Evolutionary conservation across 768 basidiomycete genomes (phyloP), one percentile per base, ranked within the genome.

Genomic region (Panaeolus cyanescens): DNA sequence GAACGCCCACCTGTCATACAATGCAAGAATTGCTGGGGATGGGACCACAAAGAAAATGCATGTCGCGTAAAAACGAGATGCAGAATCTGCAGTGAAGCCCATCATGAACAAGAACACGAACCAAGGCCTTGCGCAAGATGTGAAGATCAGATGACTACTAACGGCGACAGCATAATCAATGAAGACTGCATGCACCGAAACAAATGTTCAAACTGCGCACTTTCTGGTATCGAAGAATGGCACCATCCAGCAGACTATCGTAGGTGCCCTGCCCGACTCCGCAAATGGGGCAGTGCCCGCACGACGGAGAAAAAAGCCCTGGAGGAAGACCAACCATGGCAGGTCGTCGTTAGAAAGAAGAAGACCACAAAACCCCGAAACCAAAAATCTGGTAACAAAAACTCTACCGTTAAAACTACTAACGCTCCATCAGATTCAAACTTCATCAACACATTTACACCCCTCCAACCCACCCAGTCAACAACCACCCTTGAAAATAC

Each of bases 21-120:
- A 34, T 64, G 65, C 60, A 59, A 32, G n/a, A 66, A 66, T 25
- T 66, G 62, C 59, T 66, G 65, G 65, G 36, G 56, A 9, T 59
- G 37, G 6, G 58, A 59, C 53, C 65, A 66, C 54, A 50, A 25
- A 20, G n/a, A n/a, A n/a, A n/a, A n/a, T n/a, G n/a, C n/a, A n/a
- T n/a, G n/a, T n/a, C n/a, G n/a, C n/a, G n/a, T n/a, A n/a, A n/a
- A n/a, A n/a, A n/a, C n/a, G n/a, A n/a, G n/a, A n/a, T n/a, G n/a
- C n/a, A n/a, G n/a, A n/a, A n/a, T n/a, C n/a, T n/a, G n/a, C n/a
- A n/a, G n/a, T n/a, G n/a, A n/a, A n/a, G n/a, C n/a, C n/a, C n/a
- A n/a, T n/a, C n/a, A n/a, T n/a, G n/a, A n/a, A n/a, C n/a, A n/a
- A n/a, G n/a, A n/a, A n/a, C n/a, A n/a, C n/a, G n/a, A n/a, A n/a